Base-by-base conservation (phyloP, 2,329 filamentous ascomycete genomes). In the Pyricularia sp. region DNA sequence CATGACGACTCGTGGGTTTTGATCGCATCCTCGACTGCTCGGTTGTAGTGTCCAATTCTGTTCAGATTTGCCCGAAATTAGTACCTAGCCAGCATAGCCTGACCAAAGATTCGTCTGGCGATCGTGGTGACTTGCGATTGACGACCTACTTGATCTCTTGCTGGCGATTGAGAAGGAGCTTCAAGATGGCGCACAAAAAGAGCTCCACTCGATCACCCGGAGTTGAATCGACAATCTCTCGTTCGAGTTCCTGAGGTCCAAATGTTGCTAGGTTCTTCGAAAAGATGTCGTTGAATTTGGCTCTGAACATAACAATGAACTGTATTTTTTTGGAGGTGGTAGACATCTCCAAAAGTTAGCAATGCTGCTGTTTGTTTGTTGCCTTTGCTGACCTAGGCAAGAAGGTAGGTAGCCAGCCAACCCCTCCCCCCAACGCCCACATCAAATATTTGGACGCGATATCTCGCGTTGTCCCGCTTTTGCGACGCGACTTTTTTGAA, bases 221-320 rank as follows among this genome's bases (percentile, higher is more conserved):
- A 26, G 90, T 81, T 66, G 85, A 81, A 77, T 94, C 92, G 71
- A 90, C 88, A 67, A 97, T 87, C 67, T 95, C 95, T 78, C 86
- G 86, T 80, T 99, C 95, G 71, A 99, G 87, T 79, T 99, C 96
- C 80, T 99, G 94, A 14, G 95, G 95, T 26, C 95, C 95, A 73
- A 97, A 93, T 77, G 97, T 92, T 72, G 92, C 85, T 50, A 97
- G 85, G 36, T 93, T 95, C 79, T 93, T 91, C 65, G 94, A 91
- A 73, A 99, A 95, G 70, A 88, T 91, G 70, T 97, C 93, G 80
- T 86, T 89, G 80, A 99, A 98, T 76, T 95, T 92, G 79, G 92
- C 91, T 78, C 94, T 89, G 81, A 98, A 99, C 92, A 97, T 97
- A 73, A 98, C 93, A 79, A 99, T 92, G 81, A 99, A 97, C 93